Evolutionary conservation across 2,329 filamentous ascomycete species (phyloP), one percentile per base, ranked within the genome.

Genomic region (Sordariomycetes sp.): DNA sequence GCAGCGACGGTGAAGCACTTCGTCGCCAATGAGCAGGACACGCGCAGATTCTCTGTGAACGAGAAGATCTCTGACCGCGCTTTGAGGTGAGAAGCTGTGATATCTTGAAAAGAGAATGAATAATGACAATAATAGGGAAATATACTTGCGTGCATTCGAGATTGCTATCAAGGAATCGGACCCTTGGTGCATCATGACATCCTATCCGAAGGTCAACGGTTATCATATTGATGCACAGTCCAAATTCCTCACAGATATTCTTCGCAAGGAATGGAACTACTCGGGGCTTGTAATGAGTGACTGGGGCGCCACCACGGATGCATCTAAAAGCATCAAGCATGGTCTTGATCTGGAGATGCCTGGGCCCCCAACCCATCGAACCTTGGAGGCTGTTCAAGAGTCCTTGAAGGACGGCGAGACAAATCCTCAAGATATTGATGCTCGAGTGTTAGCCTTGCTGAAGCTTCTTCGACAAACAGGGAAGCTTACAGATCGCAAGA

Each of bases 1-100:
- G 54, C 54, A 0, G 61, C 64, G 1, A 63, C 59, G 1, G 59
- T 65, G 23, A 68, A 68, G 45, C 64, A 68, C 39, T 66, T 65
- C 32, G 58, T 62, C 1, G 62, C 57, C 26, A 66, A 66, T 40
- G 63, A 66, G 35, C 48, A 53, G 24, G 53, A 56, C 32, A 52
- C 47, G 3, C 41, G 46, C 3, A 40, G 53, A 4, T 47, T 50
- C 2, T 47, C 48, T 0, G 46, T 56, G 8, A 46, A 56, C 27
- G 46, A 47, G 12, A 42, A 43, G 1, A 47, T 58, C 4, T 43
- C 42, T 10, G 44, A 54, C 28, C 46, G 53, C 1, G 42, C 55
- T 0, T 30, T 57, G 11, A n/a, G n/a, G n/a, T n/a, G n/a, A n/a
- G n/a, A n/a, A n/a, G n/a, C n/a, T n/a, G n/a, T n/a, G n/a, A n/a